phyloP scores from a whole-genome alignment of 164 flowering plant species.

The Santalum album region DNA sequence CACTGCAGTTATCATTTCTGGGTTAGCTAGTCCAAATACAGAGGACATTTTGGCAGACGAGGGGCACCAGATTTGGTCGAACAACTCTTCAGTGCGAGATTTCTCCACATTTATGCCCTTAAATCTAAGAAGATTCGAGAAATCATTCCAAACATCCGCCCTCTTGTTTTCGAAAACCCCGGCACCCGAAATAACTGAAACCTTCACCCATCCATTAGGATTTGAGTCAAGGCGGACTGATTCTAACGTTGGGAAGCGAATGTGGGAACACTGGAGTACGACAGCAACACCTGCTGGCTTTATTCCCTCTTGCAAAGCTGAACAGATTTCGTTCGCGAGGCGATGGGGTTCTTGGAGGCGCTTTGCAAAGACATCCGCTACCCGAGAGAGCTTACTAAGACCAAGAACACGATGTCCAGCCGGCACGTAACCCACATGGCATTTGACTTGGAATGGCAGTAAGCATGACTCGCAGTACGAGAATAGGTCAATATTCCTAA shows the following conservation, averaged over 20 bases:
- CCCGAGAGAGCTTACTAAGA: conserved; percentile 88
- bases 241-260: conserved; percentile 53
- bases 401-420: conserved; percentile 78
- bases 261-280: conserved; percentile 74
- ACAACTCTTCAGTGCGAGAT: conserved; percentile 5
- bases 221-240: conserved; percentile 22
- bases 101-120: conserved; percentile 38
- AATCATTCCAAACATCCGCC: conserved; percentile 64
- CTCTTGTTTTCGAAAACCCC: conserved; percentile 63
- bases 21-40: conserved; percentile 22
- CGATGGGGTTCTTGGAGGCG: conserved; percentile 88
- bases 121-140: conserved; percentile 55
- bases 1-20: conserved; percentile 56
- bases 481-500: conserved; percentile 80
- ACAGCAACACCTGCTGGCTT: conserved; percentile 85
- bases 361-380: conserved; percentile 79
- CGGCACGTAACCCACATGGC: conserved; percentile 94
- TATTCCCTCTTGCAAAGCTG: conserved; percentile 61
- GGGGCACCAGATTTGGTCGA: conserved; percentile 35
- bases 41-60: conserved; percentile 15
- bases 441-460: conserved; percentile 86
- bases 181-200: conserved; percentile 49
- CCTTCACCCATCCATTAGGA: conserved; percentile 43
- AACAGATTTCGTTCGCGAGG: conserved; percentile 69
- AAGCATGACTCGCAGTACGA: conserved; percentile 90